Percentiles rank a stretch among this genome's conserved stretches.
These are phyloP conservation scores for Teunomyces atbi DNA, from an alignment of 805 yeast genomes.

Conservation along the genomic window DNA sequence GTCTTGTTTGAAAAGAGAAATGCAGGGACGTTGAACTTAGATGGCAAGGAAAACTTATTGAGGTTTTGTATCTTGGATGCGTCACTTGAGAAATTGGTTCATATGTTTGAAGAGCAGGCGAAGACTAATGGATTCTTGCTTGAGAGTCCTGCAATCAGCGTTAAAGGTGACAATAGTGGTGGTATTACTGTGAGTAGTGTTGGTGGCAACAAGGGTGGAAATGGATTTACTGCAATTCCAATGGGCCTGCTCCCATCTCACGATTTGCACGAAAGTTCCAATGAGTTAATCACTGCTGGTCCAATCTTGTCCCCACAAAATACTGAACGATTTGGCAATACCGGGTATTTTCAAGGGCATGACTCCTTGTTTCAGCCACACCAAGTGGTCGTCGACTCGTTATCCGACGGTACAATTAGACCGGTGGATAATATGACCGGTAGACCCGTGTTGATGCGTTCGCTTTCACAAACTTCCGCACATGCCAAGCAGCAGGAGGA, in stretches of 20 bases:
- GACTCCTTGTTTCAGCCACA: slow-evolving; percentile 53
- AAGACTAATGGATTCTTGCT: slow-evolving; percentile 14
- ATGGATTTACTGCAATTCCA: slow-evolving; percentile 1
- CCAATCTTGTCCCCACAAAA: slow-evolving; percentile 51
- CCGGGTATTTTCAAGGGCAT: slow-evolving; percentile 19
- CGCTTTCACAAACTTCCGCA: slow-evolving; percentile 60
- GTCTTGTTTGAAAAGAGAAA: slow-evolving; percentile 46
- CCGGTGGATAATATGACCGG: slow-evolving; percentile 72
- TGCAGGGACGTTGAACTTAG: slow-evolving; percentile 46
- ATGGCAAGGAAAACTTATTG: slow-evolving; percentile 54
- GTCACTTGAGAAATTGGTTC: slow-evolving; percentile 51
- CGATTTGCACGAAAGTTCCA: slow-evolving; percentile 47
- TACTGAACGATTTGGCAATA: slow-evolving; percentile 15
- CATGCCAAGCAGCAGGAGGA: slow-evolving; percentile 78
- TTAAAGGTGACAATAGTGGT: background rate
- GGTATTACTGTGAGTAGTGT: background rate
- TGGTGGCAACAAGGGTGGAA: background rate
- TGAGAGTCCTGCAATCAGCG: slow-evolving; percentile 1
- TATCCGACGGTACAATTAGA: slow-evolving; percentile 47
- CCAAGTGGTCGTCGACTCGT: slow-evolving; percentile 67
- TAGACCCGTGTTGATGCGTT: slow-evolving; percentile 63
- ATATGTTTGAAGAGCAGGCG: slow-evolving; percentile 47
- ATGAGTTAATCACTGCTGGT: slow-evolving; percentile 51
- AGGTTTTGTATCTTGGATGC: slow-evolving; percentile 55
- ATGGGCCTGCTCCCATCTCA: slow-evolving; percentile 5